Percentiles rank a stretch among this genome's conserved stretches.
phyloP scores from a whole-genome alignment of 2,329 filamentous ascomycete genomes.

The Coleophoma crateriformis region DNA sequence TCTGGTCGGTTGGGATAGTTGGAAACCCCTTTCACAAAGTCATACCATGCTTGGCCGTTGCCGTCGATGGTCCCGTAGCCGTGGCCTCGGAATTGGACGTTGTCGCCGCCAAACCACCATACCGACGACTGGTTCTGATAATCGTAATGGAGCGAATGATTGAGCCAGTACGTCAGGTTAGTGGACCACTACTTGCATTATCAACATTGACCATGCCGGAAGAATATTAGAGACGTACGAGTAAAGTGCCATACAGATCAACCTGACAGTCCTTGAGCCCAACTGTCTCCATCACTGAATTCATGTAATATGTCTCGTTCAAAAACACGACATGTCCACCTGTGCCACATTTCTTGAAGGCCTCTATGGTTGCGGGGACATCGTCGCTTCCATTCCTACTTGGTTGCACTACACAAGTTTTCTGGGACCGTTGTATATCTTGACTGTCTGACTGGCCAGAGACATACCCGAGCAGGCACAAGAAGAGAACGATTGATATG shows the following conservation, averaged over 20 bases:
- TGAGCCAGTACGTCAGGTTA: constrained; percentile 44
- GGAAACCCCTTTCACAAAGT: constrained; percentile 36
- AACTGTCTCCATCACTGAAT: constrained; percentile 34
- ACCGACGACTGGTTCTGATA: constrained; percentile 49
- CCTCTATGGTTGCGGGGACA: constrained; percentile 31
- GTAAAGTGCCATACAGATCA: constrained; percentile 17
- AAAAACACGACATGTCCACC: constrained; percentile 32
- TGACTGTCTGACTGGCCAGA: too few relatives aligned
- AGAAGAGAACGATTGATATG: too few relatives aligned
- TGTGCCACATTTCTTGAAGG: constrained; percentile 31
- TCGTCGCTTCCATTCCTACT: background rate
- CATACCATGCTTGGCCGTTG: constrained; percentile 56
- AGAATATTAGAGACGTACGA: background rate
- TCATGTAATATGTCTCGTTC: constrained; percentile 35
- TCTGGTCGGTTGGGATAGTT: constrained; percentile 46
- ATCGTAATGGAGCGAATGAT: constrained; percentile 40
- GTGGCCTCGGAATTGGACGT: constrained; percentile 40
- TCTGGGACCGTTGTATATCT: background rate
- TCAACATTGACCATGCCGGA: too few relatives aligned
- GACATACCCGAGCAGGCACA: too few relatives aligned
- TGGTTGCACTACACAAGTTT: background rate
- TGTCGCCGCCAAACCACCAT: constrained; percentile 46
- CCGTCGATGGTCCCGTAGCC: constrained; percentile 49
- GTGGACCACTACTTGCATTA: constrained; percentile 18
- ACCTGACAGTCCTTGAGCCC: constrained; percentile 33